Evolutionary conservation across 257 asterid species (phyloP), one percentile per base, ranked within the genome.

Genomic region (Solanum virginianum): DNA sequence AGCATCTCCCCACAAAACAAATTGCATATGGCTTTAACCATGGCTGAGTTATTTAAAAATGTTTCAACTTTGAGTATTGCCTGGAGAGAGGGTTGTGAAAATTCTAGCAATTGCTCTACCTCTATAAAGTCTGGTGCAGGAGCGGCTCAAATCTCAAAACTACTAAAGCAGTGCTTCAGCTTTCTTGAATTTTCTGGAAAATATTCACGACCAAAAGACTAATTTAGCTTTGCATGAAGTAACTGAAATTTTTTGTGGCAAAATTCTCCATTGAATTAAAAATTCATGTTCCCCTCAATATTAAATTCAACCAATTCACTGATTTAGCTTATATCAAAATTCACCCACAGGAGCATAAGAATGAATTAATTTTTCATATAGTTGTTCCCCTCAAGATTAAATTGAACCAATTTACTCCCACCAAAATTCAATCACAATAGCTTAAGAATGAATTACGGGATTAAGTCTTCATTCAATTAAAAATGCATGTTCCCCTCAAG

Each of bases 61-160:
- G 70, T 89, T 71, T 86, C 87, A 6, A 84, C 65, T 17, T 32
- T 68, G 36, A 63, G 43, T 29, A 80, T 53, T 63, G 56, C 68
- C 47, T 85, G 83, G 49, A 87, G 69, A 41, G 39, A 60, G 17
- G 54, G 57, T 68, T 87, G 70, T 49, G 88, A 18, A 86, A 91
- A 90, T 72, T 86, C 85, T 24, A 82, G 24, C 74, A 81, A 82
- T 18, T 81, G 87, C 59, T 91, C 92, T 75, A 63, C 86, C 84
- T 75, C 89, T 59, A 72, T 87, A 22, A 63, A 62, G 51, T 86
- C 84, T 70, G 57, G 18, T 10, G 90, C 84, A 60, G 91, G 51
- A 10, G 51, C 51, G 11, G 51, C 51, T 45, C 51, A 45, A 45
- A 8, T 9, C 51, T 45, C 2, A 45, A 45, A 45, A 9, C 51